These are phyloP conservation scores for Gossypium trilobum DNA, from an alignment of 441 rosid species.

Conservation along the genomic window DNA sequence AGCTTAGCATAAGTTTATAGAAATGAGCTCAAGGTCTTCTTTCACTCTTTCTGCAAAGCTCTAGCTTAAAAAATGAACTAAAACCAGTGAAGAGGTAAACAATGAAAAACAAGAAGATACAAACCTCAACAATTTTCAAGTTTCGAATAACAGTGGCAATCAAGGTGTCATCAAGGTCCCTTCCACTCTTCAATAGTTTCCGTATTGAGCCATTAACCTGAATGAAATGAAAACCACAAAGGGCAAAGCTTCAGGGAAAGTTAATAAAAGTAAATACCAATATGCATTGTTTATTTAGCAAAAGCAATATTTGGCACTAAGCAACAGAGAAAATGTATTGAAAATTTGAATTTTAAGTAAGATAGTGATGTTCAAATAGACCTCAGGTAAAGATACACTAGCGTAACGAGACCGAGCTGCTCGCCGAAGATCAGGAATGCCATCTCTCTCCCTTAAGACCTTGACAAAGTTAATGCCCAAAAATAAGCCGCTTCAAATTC, in stretches of 20 bases:
- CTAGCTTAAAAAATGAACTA: conserved; percentile 12
- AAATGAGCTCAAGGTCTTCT: conserved; percentile 2
- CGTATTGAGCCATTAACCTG: conserved; percentile 56
- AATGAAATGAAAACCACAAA: conserved; percentile 21
- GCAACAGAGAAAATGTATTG: background rate
- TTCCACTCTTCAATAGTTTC: conserved; percentile 59
- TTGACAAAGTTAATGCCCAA: conserved; percentile 25
- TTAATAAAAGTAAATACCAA: background rate
- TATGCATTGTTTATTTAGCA: conserved; percentile 3
- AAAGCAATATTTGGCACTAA: conserved; percentile 1
- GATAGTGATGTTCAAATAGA: conserved; percentile 30
- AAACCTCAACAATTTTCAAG: conserved; percentile 70
- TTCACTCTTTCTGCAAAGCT: conserved; percentile 8
- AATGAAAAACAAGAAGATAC: conserved; percentile 19
- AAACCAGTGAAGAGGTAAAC: conserved; percentile 8
- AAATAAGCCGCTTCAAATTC: conserved; percentile 12
- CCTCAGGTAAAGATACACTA: conserved; percentile 71
- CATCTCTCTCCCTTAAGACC: conserved; percentile 76
- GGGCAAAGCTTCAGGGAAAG: conserved; percentile 20
- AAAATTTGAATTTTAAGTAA: conserved; percentile 1
- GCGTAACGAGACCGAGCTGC: conserved; percentile 79
- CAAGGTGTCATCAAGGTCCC: conserved; percentile 58
- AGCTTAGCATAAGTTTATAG: background rate
- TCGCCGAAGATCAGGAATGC: conserved; percentile 89
- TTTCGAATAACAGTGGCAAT: conserved; percentile 65